Evolutionary conservation across 2,329 filamentous ascomycete species (phyloP), one percentile per base, ranked within the genome.

Genomic region (Pseudonectria buxi): DNA sequence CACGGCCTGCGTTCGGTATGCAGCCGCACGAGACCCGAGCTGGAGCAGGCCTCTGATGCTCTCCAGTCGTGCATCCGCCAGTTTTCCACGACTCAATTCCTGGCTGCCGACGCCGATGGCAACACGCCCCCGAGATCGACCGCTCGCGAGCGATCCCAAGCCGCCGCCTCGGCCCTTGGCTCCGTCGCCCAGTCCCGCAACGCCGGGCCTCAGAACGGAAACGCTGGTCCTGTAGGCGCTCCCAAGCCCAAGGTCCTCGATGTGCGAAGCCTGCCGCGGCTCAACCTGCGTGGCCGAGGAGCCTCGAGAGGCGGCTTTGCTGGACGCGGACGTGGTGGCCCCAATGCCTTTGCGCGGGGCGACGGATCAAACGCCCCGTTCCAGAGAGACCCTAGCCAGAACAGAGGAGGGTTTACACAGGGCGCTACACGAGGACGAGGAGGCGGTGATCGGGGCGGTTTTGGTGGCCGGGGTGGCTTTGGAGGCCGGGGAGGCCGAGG

Each of bases 1-100:
- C 59, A 62, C 46, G 54, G 55, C 27, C 53, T 66, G 35, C 61
- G 61, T 49, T 63, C 61, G 46, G 53, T 55, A 32, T 58, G 55
- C 44, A 47, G 47, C 40, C 59, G 59, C 34, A 52, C 59, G 42
- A 54, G 55, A 48, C 56, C 57, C 22, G 58, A 63, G 44, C 43
- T 58, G 28, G 45, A 54, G 37, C 54, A 53, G 46, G 53, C 45
- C 36, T 55, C 51, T 7, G 39, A 55, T 22, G 49, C 57, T 25
- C 40, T 63, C 29, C 53, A 41, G 46, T 55, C 40, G 27, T 63
- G 55, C 44, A 52, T 61, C 36, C 58, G 57, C 29, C 48, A 55
- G 37, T 63, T 65, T 47, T 65, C 64, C 31, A 65, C 63, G 28
- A 58, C 62, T 14, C 58, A 57, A 50, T 50, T 53, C 42, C 49